Evolutionary conservation across 1,284 basidiomycete species (phyloP).

Genomic region (Cryptococcus sp.): DNA sequence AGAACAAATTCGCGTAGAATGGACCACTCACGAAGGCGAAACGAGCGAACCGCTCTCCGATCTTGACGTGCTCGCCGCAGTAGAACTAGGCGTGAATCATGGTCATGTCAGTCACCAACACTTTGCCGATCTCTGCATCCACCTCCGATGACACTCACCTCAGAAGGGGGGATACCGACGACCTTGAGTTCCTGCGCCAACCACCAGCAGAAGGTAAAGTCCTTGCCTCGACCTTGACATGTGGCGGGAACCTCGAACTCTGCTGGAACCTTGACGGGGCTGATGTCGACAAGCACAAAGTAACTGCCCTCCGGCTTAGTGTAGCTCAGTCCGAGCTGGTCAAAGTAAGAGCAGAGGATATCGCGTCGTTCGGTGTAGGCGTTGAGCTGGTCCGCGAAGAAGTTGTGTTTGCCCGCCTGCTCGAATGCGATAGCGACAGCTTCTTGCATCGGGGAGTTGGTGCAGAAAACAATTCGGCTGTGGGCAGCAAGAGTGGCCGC

Average conservation of each 20-base stretch:
- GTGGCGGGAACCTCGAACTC: conserved; percentile 78
- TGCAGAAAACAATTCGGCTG: conserved; percentile 93
- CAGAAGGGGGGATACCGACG: conserved; percentile 89
- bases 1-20: not conserved
- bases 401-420: conserved; percentile 68
- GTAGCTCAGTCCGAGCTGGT: conserved; percentile 82
- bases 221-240: conserved; percentile 76
- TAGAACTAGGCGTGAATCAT: conserved; percentile 68
- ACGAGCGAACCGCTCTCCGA: conserved; percentile 82
- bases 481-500: conserved; percentile 83
- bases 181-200: conserved; percentile 84
- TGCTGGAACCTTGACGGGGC: conserved; percentile 71
- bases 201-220: conserved; percentile 92
- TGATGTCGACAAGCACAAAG: conserved; percentile 86
- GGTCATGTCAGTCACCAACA: not conserved
- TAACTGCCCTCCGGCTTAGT: conserved; percentile 85
- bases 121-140: not conserved
- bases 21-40: conserved; percentile 68
- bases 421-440: conserved; percentile 85
- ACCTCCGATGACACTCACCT: conserved; percentile 57
- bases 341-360: conserved; percentile 74
- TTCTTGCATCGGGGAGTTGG: conserved; percentile 89
- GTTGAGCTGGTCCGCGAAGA: conserved; percentile 74
- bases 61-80: conserved; percentile 74
- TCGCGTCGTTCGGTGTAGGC: conserved; percentile 82